These are phyloP conservation scores for Neocatenulostroma microsporum DNA, from an alignment of 2,329 filamentous ascomycete genomes.

Conservation along the genomic window DNA sequence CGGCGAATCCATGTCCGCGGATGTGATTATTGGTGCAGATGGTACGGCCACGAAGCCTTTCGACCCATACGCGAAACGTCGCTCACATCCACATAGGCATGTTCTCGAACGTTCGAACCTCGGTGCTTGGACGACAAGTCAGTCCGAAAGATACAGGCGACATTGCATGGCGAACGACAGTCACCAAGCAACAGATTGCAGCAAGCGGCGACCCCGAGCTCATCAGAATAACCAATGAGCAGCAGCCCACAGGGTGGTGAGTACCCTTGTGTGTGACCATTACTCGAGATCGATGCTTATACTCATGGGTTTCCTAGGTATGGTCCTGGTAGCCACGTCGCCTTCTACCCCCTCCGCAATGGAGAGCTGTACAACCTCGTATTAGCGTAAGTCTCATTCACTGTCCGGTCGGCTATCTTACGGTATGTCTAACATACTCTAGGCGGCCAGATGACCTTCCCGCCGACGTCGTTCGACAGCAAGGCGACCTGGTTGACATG, in stretches of 20 bases:
- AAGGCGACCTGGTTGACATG: background rate
- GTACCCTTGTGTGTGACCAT: no score
- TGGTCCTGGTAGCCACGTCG: slow-evolving; percentile 1
- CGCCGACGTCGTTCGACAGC: background rate
- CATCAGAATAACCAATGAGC: background rate
- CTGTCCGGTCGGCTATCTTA: no score
- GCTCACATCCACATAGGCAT: background rate
- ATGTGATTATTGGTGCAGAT: slow-evolving; percentile 1
- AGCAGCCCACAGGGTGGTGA: background rate
- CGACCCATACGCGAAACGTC: background rate
- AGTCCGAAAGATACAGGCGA: background rate
- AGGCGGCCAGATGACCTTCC: slow-evolving; percentile 1
- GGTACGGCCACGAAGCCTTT: background rate
- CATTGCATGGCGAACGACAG: background rate
- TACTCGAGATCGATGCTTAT: no score
- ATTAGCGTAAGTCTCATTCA: background rate
- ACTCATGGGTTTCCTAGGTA: no score
- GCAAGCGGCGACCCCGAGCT: background rate
- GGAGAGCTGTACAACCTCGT: slow-evolving; percentile 1
- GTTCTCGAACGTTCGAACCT: background rate
- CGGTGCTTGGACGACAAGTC: background rate
- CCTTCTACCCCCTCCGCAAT: background rate
- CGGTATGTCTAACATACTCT: no score
- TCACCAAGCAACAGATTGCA: background rate
- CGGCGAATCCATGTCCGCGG: background rate